Evolutionary conservation across 305 asterid genomes (phyloP).

Genomic region (Solanum hybrid): DNA sequence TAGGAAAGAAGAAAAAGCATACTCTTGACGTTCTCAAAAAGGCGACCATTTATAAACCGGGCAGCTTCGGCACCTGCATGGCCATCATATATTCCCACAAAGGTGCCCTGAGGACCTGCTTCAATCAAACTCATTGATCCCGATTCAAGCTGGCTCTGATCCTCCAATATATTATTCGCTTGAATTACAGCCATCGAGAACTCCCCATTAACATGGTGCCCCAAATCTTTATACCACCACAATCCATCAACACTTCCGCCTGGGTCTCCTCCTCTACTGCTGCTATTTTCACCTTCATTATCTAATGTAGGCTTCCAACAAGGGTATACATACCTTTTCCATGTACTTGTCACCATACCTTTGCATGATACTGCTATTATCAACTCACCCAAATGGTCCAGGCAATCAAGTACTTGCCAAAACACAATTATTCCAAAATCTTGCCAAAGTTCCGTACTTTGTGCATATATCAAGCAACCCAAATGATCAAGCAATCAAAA

Average conservation of each 20-base stretch:
- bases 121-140: constrained; percentile 48
- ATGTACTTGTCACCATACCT: constrained; percentile 15
- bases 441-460: not conserved
- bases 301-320: constrained; percentile 18
- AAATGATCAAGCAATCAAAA: not conserved
- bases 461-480: not conserved
- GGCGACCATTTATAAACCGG: constrained; percentile 33
- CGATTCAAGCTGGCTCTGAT: constrained; percentile 59
- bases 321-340: constrained; percentile 18
- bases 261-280: constrained; percentile 12
- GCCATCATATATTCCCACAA: constrained; percentile 66
- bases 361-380: not conserved
- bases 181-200: constrained; percentile 54
- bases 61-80: constrained; percentile 75
- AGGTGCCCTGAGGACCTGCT: constrained; percentile 52
- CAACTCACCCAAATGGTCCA: not conserved
- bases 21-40: constrained; percentile 53
- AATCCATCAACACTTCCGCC: constrained; percentile 13
- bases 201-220: constrained; percentile 47
- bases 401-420: not conserved
- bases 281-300: constrained; percentile 9
- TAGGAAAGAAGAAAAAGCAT: constrained; percentile 14
- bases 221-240: constrained; percentile 53
- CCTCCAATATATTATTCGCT: constrained; percentile 34
- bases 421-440: not conserved